Base-by-base conservation (phyloP, 352 stramenopile genomes). In the Phytophthora tentaculata region DNA sequence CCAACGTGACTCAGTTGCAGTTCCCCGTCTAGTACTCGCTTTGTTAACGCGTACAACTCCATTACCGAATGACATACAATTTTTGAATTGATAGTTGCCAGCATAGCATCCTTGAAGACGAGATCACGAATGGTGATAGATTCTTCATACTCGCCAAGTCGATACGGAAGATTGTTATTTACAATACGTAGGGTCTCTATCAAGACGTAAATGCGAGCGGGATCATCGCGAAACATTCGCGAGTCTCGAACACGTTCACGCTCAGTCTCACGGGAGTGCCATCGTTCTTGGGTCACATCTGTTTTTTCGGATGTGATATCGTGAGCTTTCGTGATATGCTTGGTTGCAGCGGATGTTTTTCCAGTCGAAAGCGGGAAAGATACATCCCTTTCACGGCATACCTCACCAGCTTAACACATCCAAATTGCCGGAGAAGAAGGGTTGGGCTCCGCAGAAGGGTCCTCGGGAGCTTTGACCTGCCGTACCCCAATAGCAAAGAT, bases 151-250 rank as follows among this genome's bases (percentile, higher is more conserved):
- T 68, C 61, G 0, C 44, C 52, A 3, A 62, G 19, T 5, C 23
- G 43, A 37, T 58, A 58, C 5, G 44, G 59, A 44, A 61, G 54
- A 44, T 63, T 69, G 14, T 43, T 43, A 14, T 69, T 63, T 6
- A 69, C 52, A 16, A 62, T 68, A 7, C 29, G 41, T 14, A 68
- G 13, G 14, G 52, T 62, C 35, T 69, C 61, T 47, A 58, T 48
- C 14, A 62, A 14, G 1, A 56, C 3, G 19, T 60, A 60, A 1
- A 67, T 10, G 0, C 50, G 37, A n/a, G 14, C 17, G 14, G 59
- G 59, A 35, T 61, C 41, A 7, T 49, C 59, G 5, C 50, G 50
- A 55, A 50, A 64, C 13, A 60, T 6, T 1, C 48, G 59, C 2
- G 39, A 66, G 10, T 28, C 23, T 0, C 58, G 37, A 29, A 59